phyloP scores from a whole-genome alignment of 768 basidiomycete genomes.

The Flagelloscypha sp. region DNA sequence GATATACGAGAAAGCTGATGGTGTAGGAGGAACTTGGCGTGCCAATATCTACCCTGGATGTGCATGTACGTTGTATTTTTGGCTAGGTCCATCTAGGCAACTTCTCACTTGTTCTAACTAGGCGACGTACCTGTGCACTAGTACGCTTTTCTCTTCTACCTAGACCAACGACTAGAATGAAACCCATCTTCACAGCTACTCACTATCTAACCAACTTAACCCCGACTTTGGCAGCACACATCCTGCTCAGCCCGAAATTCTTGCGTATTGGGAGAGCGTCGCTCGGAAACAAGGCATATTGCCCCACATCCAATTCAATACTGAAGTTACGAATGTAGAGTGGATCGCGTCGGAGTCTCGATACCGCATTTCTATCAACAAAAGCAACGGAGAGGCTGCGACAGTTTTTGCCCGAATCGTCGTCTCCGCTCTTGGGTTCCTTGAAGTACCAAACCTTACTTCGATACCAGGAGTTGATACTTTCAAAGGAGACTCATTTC shows the following conservation, averaged over 20 bases:
- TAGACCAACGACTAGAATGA: slow-evolving; percentile 33
- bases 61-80: slow-evolving; percentile 13
- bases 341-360: slow-evolving; percentile 20
- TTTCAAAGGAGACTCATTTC: slow-evolving; percentile 27
- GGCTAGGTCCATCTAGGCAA: not conserved
- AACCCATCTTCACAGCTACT: slow-evolving; percentile 28
- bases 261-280: slow-evolving; percentile 29
- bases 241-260: slow-evolving; percentile 33
- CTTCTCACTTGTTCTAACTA: slow-evolving; percentile 16
- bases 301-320: slow-evolving; percentile 20
- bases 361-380: slow-evolving; percentile 17
- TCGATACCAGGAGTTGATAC: slow-evolving; percentile 18
- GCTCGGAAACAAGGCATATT: slow-evolving; percentile 18
- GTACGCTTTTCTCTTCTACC: too few relatives aligned
- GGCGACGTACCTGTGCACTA: too few relatives aligned
- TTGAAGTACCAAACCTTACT: slow-evolving; percentile 21
- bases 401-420: slow-evolving; percentile 19
- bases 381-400: slow-evolving; percentile 11
- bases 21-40: slow-evolving; percentile 25
- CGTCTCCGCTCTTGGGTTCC: slow-evolving; percentile 22
- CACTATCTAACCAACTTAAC: slow-evolving; percentile 32
- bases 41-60: too few relatives aligned
- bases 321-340: slow-evolving; percentile 18
- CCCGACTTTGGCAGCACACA: slow-evolving; percentile 32
- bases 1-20: slow-evolving; percentile 24